Base-by-base conservation (phyloP, 768 basidiomycete genomes). In the Dictyophora rubrovolvata region DNA sequence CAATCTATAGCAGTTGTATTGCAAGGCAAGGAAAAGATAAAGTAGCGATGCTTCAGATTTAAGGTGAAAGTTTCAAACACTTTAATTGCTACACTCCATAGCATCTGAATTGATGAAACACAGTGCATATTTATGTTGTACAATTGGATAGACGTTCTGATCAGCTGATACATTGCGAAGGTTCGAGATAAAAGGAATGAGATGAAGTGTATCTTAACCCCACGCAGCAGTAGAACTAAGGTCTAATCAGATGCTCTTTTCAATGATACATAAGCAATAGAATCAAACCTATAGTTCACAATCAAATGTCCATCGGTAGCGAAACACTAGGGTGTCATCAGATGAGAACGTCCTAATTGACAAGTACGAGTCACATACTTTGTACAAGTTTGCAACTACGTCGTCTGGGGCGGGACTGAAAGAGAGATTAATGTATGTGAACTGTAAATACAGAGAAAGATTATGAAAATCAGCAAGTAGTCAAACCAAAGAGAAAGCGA, bases 271-370 rank as follows among this genome's bases (percentile, higher is more conserved):
- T 22, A n/a, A 33, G 21, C 35, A 21, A 37, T 22, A 21, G 5
- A 33, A 17, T 63, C 77, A 63, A 52, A 84, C 90, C 88, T 91
- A 68, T 93, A 94, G 70, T 94, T 93, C 37, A 94, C 91, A 67
- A 93, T 92, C 63, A 94, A 76, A 70, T 91, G 89, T 0, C 86
- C 87, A 64, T 93, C 90, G 0, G 92, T 93, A 1, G 85, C 81
- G 69, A 92, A 93, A 37, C 87, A 90, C 88, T 90, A 67, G 5
- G 60, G 35, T 48, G 42, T 28, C 28, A 47, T 34, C 49, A 9
- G 42, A 42, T 17, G 18, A 18, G 18, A 47, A 52, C 54, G 14
- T 18, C 49, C 14, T 56, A 12, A 34, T 12, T 21, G 35, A 57
- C 69, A 52, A 28, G 28, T 7, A 28, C 28, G 28, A 28, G 2